A percentile compares a stretch with the other conserved stretches of the same genome.
phyloP scores from a whole-genome alignment of 2,329 filamentous ascomycete species.

The Knoxdaviesia capensis region DNA sequence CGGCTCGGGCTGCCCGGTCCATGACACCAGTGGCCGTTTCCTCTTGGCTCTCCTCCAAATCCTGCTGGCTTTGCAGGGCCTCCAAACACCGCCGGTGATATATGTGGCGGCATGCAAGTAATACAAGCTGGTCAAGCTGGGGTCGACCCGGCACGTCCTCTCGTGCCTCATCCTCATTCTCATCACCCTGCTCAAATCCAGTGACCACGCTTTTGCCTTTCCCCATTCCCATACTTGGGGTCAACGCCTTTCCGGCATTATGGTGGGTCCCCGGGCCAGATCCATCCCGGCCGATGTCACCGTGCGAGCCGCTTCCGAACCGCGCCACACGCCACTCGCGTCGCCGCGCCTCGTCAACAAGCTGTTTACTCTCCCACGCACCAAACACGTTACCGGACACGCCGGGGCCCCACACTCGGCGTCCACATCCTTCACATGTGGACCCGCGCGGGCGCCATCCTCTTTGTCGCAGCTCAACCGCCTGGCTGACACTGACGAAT shows the following conservation, averaged over 20 bases:
- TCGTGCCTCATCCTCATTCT: conserved; percentile 14
- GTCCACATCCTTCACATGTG: conserved; percentile 70
- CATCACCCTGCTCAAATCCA: conserved; percentile 10
- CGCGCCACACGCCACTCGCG: conserved; percentile 17
- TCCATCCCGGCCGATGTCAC: conserved; percentile 16
- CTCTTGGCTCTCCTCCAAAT: conserved; percentile 17
- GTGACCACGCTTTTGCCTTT: conserved; percentile 32
- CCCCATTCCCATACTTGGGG: conserved; percentile 20
- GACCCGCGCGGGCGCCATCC: conserved; percentile 82
- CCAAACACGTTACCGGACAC: conserved; percentile 60
- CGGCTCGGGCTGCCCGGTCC: conserved; percentile 19
- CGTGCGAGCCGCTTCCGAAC: conserved; percentile 5
- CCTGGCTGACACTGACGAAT: conserved; percentile 63
- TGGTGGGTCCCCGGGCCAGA: too few species aligned
- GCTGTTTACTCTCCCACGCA: conserved; percentile 52
- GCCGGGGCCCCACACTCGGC: conserved; percentile 74
- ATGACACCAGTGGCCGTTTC: conserved; percentile 18
- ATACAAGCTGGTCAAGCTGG: conserved; percentile 22
- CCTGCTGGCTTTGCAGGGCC: conserved; percentile 34
- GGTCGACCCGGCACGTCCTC: conserved; percentile 11
- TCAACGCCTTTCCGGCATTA: conserved; percentile 10
- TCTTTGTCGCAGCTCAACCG: conserved; percentile 53
- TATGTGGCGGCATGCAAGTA: conserved; percentile 50
- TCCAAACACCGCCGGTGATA: conserved; percentile 53
- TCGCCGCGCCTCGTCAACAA: conserved; percentile 23